Percentiles rank a stretch among this genome's conserved stretches.
Conservation (phyloP, 768 basidiomycete genomes). For the Terana coerulea region DNA sequence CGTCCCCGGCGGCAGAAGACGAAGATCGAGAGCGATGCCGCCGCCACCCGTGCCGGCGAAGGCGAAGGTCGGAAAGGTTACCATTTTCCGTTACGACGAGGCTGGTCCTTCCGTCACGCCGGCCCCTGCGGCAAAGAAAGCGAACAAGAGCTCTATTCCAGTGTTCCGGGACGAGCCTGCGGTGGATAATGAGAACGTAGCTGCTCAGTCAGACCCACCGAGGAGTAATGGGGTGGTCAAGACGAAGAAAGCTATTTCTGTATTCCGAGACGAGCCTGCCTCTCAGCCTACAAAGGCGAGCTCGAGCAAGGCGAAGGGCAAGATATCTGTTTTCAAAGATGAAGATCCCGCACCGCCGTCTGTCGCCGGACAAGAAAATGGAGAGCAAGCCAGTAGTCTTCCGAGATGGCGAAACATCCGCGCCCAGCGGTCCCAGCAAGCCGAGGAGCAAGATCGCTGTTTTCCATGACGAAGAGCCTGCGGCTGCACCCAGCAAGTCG, state of each 20-base stretch:
- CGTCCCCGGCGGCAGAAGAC: slow-evolving; percentile 32
- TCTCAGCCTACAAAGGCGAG: background rate
- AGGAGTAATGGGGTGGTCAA: background rate
- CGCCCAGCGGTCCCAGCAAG: background rate
- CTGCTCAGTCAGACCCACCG: background rate
- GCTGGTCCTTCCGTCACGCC: background rate
- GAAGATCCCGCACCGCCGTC: too few species aligned
- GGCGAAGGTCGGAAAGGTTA: background rate
- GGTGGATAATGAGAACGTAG: background rate
- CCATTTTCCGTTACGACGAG: slow-evolving; percentile 19
- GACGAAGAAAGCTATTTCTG: slow-evolving; percentile 3
- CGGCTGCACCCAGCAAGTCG: background rate
- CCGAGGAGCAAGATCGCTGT: background rate
- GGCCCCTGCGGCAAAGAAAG: slow-evolving; percentile 6
- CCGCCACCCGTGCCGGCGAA: background rate
- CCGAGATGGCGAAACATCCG: background rate
- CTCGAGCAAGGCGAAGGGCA: background rate
- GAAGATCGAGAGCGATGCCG: background rate
- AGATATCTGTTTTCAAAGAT: background rate
- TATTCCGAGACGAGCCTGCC: slow-evolving; percentile 8
- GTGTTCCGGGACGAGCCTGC: slow-evolving; percentile 8
- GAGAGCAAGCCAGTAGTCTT: background rate
- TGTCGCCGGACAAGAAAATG: too few species aligned
- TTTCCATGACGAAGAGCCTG: background rate
- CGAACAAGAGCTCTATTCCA: background rate